Percentiles rank a stretch among this genome's conserved stretches.
Conservation (phyloP, 2,329 filamentous ascomycete species). For the Fusarium praegraminearum region DNA sequence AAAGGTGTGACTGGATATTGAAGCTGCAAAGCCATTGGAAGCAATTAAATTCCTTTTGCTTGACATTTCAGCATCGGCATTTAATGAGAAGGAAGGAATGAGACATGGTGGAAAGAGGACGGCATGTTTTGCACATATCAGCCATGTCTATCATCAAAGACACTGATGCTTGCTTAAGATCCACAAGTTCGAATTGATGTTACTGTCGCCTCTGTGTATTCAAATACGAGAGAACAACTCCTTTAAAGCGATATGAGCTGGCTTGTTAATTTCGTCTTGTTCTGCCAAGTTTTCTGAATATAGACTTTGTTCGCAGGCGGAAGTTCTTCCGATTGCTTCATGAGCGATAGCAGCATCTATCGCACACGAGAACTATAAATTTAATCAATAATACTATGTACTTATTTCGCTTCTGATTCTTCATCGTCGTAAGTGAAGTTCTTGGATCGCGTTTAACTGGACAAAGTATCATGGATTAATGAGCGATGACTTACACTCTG, state of each 20-base stretch:
- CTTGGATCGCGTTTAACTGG: neutral
- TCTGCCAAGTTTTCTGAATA: neutral
- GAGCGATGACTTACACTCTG: neutral
- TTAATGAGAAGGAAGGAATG: neutral
- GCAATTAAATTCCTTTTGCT: neutral
- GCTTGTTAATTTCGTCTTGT: neutral
- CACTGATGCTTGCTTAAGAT: neutral
- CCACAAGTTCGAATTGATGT: neutral
- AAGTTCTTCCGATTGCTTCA: neutral
- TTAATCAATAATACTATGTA: no score
- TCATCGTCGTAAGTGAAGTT: neutral
- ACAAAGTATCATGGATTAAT: no score
- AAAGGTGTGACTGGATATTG: neutral
- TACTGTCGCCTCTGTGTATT: neutral
- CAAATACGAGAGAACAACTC: neutral
- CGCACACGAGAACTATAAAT: neutral
- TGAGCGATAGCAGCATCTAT: neutral
- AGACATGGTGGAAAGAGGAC: neutral
- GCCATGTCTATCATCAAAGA: slow-evolving; percentile 6
- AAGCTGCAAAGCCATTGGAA: neutral
- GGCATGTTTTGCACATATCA: neutral
- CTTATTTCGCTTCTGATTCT: neutral
- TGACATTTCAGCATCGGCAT: neutral
- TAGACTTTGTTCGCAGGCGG: neutral
- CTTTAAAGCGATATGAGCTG: neutral